Evolutionary conservation across 2,329 filamentous ascomycete species (phyloP).

Genomic region (Microdochium paspali): DNA sequence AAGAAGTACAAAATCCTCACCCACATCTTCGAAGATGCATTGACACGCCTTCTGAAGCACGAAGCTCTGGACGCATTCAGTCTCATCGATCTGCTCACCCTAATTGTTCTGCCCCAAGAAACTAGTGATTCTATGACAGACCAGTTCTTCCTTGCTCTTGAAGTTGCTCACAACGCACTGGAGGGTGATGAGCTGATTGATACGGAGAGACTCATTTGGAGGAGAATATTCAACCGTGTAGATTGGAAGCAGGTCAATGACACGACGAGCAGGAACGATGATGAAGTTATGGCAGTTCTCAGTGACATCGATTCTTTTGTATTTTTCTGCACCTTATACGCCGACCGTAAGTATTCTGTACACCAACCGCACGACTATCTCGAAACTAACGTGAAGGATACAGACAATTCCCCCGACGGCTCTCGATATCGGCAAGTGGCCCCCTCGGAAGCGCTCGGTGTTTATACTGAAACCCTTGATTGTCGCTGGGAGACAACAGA

Average conservation of each 20-base stretch:
- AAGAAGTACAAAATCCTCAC: conserved; percentile 56
- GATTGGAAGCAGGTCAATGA: conserved; percentile 77
- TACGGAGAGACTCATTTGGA: conserved; percentile 65
- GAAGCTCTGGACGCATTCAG: conserved; percentile 57
- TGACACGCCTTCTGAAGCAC: conserved; percentile 62
- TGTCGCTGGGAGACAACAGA: conserved; percentile 50
- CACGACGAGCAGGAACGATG: conserved; percentile 64
- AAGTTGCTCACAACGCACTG: conserved; percentile 45
- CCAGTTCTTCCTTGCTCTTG: conserved; percentile 69
- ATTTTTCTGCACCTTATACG: conserved; percentile 55
- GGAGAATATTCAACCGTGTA: conserved; percentile 73
- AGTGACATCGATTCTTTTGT: conserved; percentile 58
- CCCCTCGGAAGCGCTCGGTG: conserved; percentile 47
- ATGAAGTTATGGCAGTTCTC: conserved; percentile 53
- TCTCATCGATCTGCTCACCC: conserved; percentile 69
- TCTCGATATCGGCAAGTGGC: conserved; percentile 33
- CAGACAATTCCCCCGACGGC: too few species aligned
- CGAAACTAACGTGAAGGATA: too few species aligned
- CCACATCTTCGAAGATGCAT: conserved; percentile 59
- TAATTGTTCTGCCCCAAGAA: conserved; percentile 43
- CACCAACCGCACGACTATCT: too few species aligned
- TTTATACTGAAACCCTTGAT: conserved; percentile 52
- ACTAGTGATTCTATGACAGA: conserved; percentile 45
- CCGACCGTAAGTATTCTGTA: conserved; percentile 45
- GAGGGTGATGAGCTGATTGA: conserved; percentile 48